phyloP scores from a whole-genome alignment of 495 filamentous ascomycete genomes.

The Paragyromitra xinjiangensis region DNA sequence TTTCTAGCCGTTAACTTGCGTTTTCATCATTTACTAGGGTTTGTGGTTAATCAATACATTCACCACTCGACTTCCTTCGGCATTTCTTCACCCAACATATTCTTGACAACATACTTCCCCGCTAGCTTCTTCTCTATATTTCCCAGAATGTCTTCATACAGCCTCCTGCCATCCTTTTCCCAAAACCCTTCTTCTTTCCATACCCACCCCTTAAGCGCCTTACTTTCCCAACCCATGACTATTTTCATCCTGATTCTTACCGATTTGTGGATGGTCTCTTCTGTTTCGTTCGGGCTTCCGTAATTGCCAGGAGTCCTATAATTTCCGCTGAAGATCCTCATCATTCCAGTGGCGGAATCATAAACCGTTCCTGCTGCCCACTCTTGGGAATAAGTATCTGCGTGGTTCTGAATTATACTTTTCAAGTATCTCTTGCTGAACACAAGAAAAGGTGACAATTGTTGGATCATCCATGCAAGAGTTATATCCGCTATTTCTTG shows the following conservation, averaged over 20 bases:
- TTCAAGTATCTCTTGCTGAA: constrained; percentile 58
- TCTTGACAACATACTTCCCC: constrained; percentile 47
- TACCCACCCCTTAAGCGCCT: constrained; percentile 45
- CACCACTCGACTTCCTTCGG: constrained; percentile 40
- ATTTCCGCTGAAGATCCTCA: constrained; percentile 45
- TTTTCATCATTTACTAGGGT: not conserved
- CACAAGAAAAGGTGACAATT: constrained; percentile 52
- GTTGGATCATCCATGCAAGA: constrained; percentile 67
- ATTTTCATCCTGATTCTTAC: constrained; percentile 43
- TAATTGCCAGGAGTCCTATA: constrained; percentile 46
- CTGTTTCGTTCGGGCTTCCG: constrained; percentile 27
- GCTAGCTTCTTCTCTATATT: constrained; percentile 53
- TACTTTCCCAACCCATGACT: constrained; percentile 40
- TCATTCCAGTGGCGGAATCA: constrained; percentile 51
- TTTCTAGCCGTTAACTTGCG: not conserved
- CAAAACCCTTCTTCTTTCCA: constrained; percentile 43
- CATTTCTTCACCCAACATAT: constrained; percentile 47
- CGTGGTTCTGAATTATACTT: constrained; percentile 48
- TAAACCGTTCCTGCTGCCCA: constrained; percentile 54
- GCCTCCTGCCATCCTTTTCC: constrained; percentile 37
- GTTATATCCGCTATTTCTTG: constrained; percentile 73
- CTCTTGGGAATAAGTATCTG: constrained; percentile 41
- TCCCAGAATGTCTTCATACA: constrained; percentile 48
- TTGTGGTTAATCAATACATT: constrained; percentile 7
- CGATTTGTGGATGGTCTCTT: constrained; percentile 49